Conservation (phyloP, 805 yeast species). For the Debaryomyces castellii region DNA sequence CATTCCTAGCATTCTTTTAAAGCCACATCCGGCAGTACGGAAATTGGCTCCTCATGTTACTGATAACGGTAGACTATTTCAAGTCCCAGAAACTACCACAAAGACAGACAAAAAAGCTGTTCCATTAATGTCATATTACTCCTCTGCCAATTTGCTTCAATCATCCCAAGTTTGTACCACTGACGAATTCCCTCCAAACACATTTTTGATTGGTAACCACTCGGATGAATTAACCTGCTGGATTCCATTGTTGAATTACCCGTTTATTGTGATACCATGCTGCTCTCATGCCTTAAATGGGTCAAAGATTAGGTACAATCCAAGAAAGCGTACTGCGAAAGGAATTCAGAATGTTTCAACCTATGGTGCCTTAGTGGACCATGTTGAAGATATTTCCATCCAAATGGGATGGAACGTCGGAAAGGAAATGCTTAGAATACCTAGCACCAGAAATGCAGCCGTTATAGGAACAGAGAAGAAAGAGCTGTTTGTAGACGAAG, state of each 20-base stretch:
- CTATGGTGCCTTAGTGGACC: constrained; percentile 84
- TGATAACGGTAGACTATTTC: constrained; percentile 64
- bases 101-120: constrained; percentile 13
- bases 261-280: constrained; percentile 92
- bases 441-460: constrained; percentile 92
- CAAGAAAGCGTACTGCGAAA: constrained; percentile 24
- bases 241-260: constrained; percentile 85
- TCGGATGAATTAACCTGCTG: constrained; percentile 94
- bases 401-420: constrained; percentile 82
- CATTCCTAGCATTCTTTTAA: constrained; percentile 70
- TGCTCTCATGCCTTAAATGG: constrained; percentile 90
- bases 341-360: constrained; percentile 46
- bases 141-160: constrained; percentile 50
- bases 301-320: constrained; percentile 63
- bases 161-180: constrained; percentile 54
- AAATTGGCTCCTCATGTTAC: constrained; percentile 51
- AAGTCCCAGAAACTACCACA: constrained; percentile 41
- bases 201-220: constrained; percentile 91
- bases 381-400: constrained; percentile 67
- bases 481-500: constrained; percentile 20
- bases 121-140: constrained; percentile 53
- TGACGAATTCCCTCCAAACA: constrained; percentile 64
- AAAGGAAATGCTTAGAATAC: constrained; percentile 86
- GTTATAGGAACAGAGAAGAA: constrained; percentile 61
- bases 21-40: constrained; percentile 66